These are phyloP conservation scores for Aspergillus funiculosus DNA, from an alignment of 495 filamentous ascomycete genomes.

Conservation along the genomic window DNA sequence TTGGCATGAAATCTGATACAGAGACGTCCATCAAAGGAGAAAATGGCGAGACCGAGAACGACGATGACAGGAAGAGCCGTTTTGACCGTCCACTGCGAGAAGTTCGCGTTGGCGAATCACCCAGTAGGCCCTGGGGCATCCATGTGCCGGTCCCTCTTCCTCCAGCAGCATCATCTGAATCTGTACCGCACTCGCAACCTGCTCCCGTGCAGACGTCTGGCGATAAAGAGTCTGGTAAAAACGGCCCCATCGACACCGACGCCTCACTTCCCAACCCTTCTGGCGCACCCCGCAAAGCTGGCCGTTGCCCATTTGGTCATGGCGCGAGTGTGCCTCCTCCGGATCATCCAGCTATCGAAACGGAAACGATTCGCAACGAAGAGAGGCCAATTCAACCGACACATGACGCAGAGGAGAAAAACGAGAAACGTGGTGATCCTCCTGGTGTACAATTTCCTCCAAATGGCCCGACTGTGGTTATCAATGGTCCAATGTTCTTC, in stretches of 20 bases:
- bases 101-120: slow-evolving; percentile 80
- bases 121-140: slow-evolving; percentile 87
- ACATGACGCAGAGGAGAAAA: neutral
- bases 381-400: neutral
- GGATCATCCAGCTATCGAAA: slow-evolving; percentile 13
- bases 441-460: neutral
- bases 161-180: slow-evolving; percentile 8
- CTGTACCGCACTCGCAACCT: slow-evolving; percentile 24
- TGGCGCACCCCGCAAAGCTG: slow-evolving; percentile 25
- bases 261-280: slow-evolving; percentile 15
- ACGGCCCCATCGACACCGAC: slow-evolving; percentile 9
- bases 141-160: slow-evolving; percentile 52
- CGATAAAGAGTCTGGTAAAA: slow-evolving; percentile 14
- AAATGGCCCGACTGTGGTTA: slow-evolving; percentile 47
- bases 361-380: slow-evolving; percentile 16
- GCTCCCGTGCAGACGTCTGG: slow-evolving; percentile 21
- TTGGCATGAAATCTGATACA: slow-evolving; percentile 41
- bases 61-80: slow-evolving; percentile 45
- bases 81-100: slow-evolving; percentile 81
- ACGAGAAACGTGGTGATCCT: neutral
- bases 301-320: slow-evolving; percentile 49
- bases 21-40: slow-evolving; percentile 32
- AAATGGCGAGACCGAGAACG: slow-evolving; percentile 34
- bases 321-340: slow-evolving; percentile 19
- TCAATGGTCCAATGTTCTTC: slow-evolving; percentile 85